Conservation (phyloP, 805 yeast species). For the Metschnikowia kofuensis region DNA sequence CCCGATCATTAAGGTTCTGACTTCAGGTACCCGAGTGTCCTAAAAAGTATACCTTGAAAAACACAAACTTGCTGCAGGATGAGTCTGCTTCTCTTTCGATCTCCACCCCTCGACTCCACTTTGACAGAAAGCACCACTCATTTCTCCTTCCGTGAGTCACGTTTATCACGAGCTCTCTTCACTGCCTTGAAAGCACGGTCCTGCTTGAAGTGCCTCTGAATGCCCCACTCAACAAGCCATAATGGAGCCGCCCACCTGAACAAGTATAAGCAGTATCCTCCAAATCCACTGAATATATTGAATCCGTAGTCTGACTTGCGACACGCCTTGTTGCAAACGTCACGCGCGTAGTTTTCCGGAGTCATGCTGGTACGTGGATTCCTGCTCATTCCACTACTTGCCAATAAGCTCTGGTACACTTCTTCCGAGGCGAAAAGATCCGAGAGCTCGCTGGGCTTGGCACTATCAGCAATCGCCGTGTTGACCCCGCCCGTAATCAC, state of each 20-base stretch:
- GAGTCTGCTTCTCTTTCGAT: too few relatives aligned
- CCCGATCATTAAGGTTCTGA: too few relatives aligned
- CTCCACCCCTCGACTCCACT: too few relatives aligned
- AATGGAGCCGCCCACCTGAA: constrained; percentile 14
- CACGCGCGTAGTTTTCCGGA: constrained; percentile 12
- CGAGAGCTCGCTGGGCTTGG: constrained; percentile 2
- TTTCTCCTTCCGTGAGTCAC: neutral
- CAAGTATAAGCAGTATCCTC: constrained; percentile 10
- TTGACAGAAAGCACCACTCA: neutral
- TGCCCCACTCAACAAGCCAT: constrained; percentile 9
- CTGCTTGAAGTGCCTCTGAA: constrained; percentile 16
- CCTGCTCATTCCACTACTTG: constrained; percentile 13
- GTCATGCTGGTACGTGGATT: constrained; percentile 7
- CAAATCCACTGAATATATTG: constrained; percentile 16
- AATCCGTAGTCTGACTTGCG: constrained; percentile 12
- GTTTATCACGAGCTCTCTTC: constrained; percentile 1
- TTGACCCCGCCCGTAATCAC: constrained; percentile 41
- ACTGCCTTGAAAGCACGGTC: constrained; percentile 9
- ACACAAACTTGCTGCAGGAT: too few relatives aligned
- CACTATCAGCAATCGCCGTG: constrained; percentile 28
- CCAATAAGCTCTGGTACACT: constrained; percentile 9
- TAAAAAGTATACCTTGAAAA: too few relatives aligned
- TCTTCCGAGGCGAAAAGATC: constrained; percentile 9
- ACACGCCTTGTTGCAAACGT: constrained; percentile 13
- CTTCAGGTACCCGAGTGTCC: too few relatives aligned